A percentile compares a stretch with the other conserved stretches of the same genome.
Evolutionary conservation across 163 green algal species (phyloP).

Genomic region (Picocystis sp.): DNA sequence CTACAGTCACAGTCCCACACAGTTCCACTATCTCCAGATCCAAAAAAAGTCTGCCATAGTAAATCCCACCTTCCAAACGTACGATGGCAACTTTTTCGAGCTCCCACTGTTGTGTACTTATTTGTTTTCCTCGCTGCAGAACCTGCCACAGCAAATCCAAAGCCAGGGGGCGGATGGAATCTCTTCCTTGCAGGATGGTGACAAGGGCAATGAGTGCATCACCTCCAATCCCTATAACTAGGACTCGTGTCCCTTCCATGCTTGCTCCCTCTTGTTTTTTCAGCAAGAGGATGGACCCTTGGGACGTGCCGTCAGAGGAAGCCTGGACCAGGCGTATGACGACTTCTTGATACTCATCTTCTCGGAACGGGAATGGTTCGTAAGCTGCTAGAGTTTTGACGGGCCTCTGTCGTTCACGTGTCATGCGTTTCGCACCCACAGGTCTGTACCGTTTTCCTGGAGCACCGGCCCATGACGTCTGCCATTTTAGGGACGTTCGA

Average conservation of each 20-base stretch:
- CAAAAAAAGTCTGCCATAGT: slow-evolving; percentile 10
- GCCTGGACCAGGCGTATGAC: too few relatives aligned
- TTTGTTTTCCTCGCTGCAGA: slow-evolving; percentile 2
- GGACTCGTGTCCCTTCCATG: background rate
- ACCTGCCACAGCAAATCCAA: slow-evolving; percentile 2
- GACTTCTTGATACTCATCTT: too few relatives aligned
- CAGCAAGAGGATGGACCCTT: too few relatives aligned
- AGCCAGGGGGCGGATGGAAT: background rate
- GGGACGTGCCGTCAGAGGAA: too few relatives aligned
- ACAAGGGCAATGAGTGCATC: slow-evolving; percentile 4
- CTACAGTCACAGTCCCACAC: slow-evolving; percentile 12
- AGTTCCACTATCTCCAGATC: slow-evolving; percentile 1
- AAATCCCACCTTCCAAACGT: slow-evolving; percentile 4
- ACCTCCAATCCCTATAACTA: slow-evolving; percentile 3
- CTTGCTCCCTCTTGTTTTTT: too few relatives aligned
- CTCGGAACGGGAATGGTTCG: too few relatives aligned
- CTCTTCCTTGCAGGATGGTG: background rate
- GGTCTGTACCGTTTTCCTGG: too few relatives aligned
- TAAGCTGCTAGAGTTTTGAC: too few relatives aligned
- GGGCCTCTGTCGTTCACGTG: too few relatives aligned
- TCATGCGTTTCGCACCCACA: too few relatives aligned
- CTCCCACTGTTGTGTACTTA: slow-evolving; percentile 3
- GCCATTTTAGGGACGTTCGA: too few relatives aligned
- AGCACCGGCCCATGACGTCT: too few relatives aligned
- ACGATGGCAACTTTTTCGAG: slow-evolving; percentile 7